Evolutionary conservation across 345 rosid species (phyloP), one percentile per base, ranked within the genome.

Genomic region (Fremontodendron californicum): DNA sequence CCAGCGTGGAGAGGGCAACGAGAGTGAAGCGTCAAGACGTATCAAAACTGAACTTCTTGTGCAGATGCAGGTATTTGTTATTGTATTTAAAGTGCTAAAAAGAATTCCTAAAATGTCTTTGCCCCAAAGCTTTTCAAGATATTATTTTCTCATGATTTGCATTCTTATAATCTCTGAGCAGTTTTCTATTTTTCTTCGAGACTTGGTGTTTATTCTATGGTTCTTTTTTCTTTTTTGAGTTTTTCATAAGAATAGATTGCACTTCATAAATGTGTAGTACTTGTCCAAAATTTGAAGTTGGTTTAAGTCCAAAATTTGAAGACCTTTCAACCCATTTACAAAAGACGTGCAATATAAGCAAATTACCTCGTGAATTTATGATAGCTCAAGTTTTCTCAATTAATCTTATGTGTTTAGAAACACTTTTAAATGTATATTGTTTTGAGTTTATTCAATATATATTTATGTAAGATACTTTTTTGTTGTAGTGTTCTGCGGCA

Each of bases 11-110:
- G 96, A 92, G 79, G 92, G 96, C 75, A 92, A 92, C 73, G 96
- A 92, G 78, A 92, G 94, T 83, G 96, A 92, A 89, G 96, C 96
- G 25, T 92, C 96, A 35, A 87, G 96, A 81, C 91, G 96, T 63
- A 90, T 92, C 75, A 92, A 92, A 85, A 92, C 96, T 0, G 96
- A 92, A 81, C 94, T 92, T 73, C 96, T 92, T 74, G 96, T 92
- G 73, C 96, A 92, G 83, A 92, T 92, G 96, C 96, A 92, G 94
- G 96, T 91, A 85, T 76, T 46, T 43, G 0, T 49, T 49, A 78
- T 37, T 64, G 39, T 54, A 45, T 37, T 66, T 39, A 60, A 74
- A 49, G 51, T 46, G 58, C 39, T 66, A 23, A 42, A 25, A 75
- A 39, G 11, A 49, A 76, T 61, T 51, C 48, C 61, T 19, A 18